A percentile compares a stretch with the other conserved stretches of the same genome.
phyloP scores from a whole-genome alignment of 148 eudicot genomes.

The Chenopodium suecicum region DNA sequence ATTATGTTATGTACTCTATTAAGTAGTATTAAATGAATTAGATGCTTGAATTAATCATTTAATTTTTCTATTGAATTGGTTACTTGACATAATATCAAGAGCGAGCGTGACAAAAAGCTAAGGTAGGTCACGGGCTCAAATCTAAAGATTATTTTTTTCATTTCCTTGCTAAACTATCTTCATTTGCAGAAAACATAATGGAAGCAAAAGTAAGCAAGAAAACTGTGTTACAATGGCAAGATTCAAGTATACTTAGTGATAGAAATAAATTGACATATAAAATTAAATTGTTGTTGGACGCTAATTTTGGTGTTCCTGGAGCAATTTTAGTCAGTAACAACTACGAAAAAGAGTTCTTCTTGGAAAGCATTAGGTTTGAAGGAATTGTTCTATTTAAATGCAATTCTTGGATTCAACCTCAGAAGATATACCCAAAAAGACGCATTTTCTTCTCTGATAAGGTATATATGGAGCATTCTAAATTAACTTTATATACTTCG shows the following conservation, averaged over 20 bases:
- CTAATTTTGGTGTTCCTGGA: slow-evolving; percentile 18
- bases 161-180: too few relatives aligned
- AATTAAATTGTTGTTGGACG: neutral
- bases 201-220: slow-evolving; percentile 6
- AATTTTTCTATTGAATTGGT: too few relatives aligned
- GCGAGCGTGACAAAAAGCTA: too few relatives aligned
- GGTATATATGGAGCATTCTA: neutral
- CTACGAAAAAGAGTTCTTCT: slow-evolving; percentile 13
- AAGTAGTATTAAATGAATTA: too few relatives aligned
- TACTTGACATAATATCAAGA: too few relatives aligned
- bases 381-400: slow-evolving; percentile 12
- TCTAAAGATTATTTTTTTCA: too few relatives aligned
- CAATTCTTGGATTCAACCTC: slow-evolving; percentile 16
- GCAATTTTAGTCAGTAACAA: slow-evolving; percentile 12
- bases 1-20: too few relatives aligned
- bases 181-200: neutral
- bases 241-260: neutral
- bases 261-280: neutral
- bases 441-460: slow-evolving; percentile 17
- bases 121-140: too few relatives aligned
- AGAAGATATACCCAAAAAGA: neutral
- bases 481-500: neutral
- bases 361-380: slow-evolving; percentile 8
- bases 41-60: too few relatives aligned
- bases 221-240: slow-evolving; percentile 6